These are phyloP conservation scores for Datura wrightii DNA, from an alignment of 257 asterid genomes.

Conservation along the genomic window DNA sequence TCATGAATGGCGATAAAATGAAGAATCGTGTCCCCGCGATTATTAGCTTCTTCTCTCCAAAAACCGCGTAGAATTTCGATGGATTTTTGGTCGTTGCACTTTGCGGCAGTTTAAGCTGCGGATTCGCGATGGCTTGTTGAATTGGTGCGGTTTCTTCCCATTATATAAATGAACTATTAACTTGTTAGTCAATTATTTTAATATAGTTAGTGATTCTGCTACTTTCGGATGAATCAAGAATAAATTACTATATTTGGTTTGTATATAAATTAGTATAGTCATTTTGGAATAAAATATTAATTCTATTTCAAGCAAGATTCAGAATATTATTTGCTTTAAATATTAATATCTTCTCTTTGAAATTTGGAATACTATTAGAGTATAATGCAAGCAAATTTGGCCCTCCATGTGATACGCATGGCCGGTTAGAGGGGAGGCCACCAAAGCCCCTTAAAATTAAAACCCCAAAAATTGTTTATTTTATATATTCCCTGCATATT, in stretches of 20 bases:
- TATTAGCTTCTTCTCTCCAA: not conserved
- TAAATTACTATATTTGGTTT: not conserved
- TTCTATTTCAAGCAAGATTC: not conserved
- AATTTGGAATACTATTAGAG: not conserved
- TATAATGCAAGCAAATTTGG: not conserved
- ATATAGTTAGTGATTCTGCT: not conserved
- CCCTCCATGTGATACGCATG: not conserved
- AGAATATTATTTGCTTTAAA: not conserved
- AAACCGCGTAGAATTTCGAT: not conserved
- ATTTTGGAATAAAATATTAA: not conserved
- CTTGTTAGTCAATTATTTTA: not conserved
- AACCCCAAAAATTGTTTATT: no score
- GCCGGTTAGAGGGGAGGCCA: no score
- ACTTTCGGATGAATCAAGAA: not conserved
- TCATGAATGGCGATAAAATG: conserved; percentile 3
- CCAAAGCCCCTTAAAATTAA: no score
- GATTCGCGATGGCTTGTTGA: not conserved
- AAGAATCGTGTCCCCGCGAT: not conserved
- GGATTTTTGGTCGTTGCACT: not conserved
- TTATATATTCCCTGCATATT: no score
- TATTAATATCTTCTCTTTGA: not conserved
- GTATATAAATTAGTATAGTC: not conserved
- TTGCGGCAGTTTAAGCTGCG: not conserved
- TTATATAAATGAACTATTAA: not conserved
- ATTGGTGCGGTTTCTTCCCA: not conserved